Base-by-base conservation (phyloP, 306 rosid species). In the Cercis canadensis region DNA sequence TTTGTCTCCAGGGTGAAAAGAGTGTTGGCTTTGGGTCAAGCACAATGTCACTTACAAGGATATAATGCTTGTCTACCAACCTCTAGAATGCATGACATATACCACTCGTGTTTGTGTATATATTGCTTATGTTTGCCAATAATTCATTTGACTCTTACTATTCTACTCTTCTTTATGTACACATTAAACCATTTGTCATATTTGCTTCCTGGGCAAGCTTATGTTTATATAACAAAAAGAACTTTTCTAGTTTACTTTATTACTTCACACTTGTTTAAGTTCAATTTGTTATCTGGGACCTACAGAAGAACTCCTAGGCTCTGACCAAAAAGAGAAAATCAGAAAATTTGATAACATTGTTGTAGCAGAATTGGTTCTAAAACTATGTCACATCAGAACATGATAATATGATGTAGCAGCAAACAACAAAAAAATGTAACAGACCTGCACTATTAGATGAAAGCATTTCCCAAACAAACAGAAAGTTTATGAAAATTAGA, bases 401-500 rank as follows among this genome's bases (percentile, higher is more conserved):
- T 37, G 16, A n/a, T 17, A 32, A 10, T 31, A 62, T 32, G 64
- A 65, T 24, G 49, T 39, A 57, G 7, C 19, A 14, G 11, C 5
- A 14, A 63, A 43, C 46, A 19, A 75, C 70, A 57, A 52, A 75
- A 4, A 24, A 24, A 24, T 24, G 29, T 13, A 62, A 62, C 49
- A 62, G 53, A 64, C 31, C 57, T 55, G 33, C 19, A 24, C 69
- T 21, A 54, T 67, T 47, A 60, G 31, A 69, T 45, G 43, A 62
- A 46, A 33, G 55, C 11, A 63, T 54, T 49, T 17, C 34, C 51
- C 74, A 33, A 8, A 80, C 54, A 69, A 64, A 72, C 12, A 56
- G 21, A 46, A 24, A 73, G 43, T 19, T 19, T 50, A 63, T 55
- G 71, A 67, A 64, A 76, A 45, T 66, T 46, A 78, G 53, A 72